Percentiles rank a stretch among this genome's conserved stretches.
These are phyloP conservation scores for Podaxis mareebaensis DNA, from an alignment of 768 basidiomycete genomes.

Conservation along the genomic window DNA sequence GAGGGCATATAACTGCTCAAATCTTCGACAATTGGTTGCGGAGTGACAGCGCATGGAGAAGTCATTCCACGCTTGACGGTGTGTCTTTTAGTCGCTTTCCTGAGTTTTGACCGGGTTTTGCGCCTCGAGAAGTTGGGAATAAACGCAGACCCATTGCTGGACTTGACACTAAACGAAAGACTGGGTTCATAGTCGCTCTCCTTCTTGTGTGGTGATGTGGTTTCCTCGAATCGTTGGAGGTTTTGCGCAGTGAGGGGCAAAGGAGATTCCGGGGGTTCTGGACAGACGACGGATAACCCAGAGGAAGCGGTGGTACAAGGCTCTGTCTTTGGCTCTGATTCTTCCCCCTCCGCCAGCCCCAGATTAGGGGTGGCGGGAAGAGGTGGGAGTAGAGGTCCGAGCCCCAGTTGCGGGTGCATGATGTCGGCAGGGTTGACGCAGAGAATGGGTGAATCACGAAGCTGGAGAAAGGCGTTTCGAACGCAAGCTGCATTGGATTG, in stretches of 20 bases:
- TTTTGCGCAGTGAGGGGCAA: not conserved
- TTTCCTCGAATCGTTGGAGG: not conserved
- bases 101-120: not conserved
- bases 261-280: not conserved
- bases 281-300: not conserved
- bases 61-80: constrained; percentile 23
- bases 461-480: constrained; percentile 25
- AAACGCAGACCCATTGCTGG: constrained; percentile 30
- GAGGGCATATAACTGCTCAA: not conserved
- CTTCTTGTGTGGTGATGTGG: not conserved
- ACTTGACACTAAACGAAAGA: constrained; percentile 27
- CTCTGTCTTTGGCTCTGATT: not conserved
- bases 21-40: constrained; percentile 18
- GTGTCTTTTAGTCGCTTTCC: not conserved
- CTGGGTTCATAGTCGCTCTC: constrained; percentile 28
- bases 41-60: constrained; percentile 12
- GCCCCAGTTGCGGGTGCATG: constrained; percentile 21
- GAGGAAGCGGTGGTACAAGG: not conserved
- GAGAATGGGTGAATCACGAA: constrained; percentile 16
- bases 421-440: constrained; percentile 35
- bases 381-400: not conserved
- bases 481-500: constrained; percentile 16
- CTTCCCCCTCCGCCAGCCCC: not conserved
- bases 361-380: not conserved
- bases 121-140: constrained; percentile 7